Base-by-base conservation (phyloP, 768 basidiomycete species). In the Mycena indigotica region DNA sequence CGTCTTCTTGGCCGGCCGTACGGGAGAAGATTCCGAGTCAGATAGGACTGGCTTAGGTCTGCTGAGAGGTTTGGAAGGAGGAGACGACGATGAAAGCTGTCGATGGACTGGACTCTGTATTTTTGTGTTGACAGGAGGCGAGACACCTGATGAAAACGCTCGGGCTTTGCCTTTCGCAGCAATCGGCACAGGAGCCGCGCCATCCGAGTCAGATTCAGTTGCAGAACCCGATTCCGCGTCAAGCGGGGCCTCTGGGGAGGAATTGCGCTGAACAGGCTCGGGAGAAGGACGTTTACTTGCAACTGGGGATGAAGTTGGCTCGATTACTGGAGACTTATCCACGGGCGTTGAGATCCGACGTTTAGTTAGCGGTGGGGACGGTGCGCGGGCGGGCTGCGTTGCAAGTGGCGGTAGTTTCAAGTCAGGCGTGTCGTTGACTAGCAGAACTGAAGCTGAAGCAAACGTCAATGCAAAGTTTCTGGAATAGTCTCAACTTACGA, bases 1-100 rank as follows among this genome's bases (percentile, higher is more conserved):
- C 57, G 75, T 75, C 73, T 87, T 86, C 69, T 84, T 83, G 6
- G 72, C 68, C 6, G 46, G 6, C 25, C 74, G 73, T 24, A 63
- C 66, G n/a, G 84, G 79, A n/a, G 84, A 80, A 3, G 82, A 79
- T 55, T 84, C 82, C 10, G 83, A 74, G 61, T 80, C 81, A 35
- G 77, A 75, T 32, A 72, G 72, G 28, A 65, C 67, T 32, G 59
- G 59, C 56, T 66, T 72, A 38, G 64, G 60, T 41, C 56, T 48
- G 25, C 63, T 66, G 64, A 66, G 66, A 60, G 56, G 56, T 35
- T 60, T 64, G 19, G 58, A 46, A 32, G 61, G 57, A 23, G 52
- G 55, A 28, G 60, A 62, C 21, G 57, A 52, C n/a, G 54, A 53
- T 29, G 63, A 57, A 26, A 46, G 40, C 25, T 58, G 38, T 35